Percentiles rank a stretch among this genome's conserved stretches.
phyloP scores from a whole-genome alignment of 768 basidiomycete genomes.

The Hygrocybe punicea region DNA sequence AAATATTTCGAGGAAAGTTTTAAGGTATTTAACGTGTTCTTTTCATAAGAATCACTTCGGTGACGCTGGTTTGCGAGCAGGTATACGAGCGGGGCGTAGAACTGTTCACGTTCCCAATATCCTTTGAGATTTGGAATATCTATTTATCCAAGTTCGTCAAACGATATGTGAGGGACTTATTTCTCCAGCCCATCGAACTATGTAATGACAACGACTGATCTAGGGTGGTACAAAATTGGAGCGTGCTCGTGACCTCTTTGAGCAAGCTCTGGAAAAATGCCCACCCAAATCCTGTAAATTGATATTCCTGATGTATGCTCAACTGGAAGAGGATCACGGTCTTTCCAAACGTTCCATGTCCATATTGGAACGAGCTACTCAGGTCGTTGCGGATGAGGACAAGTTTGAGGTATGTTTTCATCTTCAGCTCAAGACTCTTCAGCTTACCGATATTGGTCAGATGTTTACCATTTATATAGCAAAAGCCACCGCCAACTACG shows the following conservation, averaged over 20 bases:
- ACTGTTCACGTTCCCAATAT: constrained; percentile 95
- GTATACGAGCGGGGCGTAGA: constrained; percentile 97
- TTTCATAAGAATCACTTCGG: not conserved
- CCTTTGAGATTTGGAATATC: constrained; percentile 99
- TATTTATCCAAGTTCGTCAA: constrained; percentile 96
- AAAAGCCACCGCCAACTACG: constrained; percentile 93
- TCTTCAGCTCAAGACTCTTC: constrained; percentile 3
- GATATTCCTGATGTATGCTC: constrained; percentile 93
- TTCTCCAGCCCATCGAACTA: not conserved
- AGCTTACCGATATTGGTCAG: constrained; percentile 36
- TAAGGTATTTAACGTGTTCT: constrained; percentile 53
- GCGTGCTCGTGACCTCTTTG: constrained; percentile 94
- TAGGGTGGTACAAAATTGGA: constrained; percentile 93
- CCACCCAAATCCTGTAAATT: constrained; percentile 94
- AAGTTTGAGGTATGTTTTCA: constrained; percentile 77
- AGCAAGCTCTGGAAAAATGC: constrained; percentile 95
- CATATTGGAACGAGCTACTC: constrained; percentile 90
- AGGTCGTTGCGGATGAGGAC: constrained; percentile 82
- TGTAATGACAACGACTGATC: not conserved
- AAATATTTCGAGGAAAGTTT: constrained; percentile 98
- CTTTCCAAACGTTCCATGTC: constrained; percentile 94
- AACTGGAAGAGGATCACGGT: constrained; percentile 91
- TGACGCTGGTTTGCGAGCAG: constrained; percentile 34
- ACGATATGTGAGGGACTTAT: constrained; percentile 74
- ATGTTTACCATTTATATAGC: constrained; percentile 98